These are phyloP conservation scores for Posidonia oceanica DNA, from an alignment of 116 monocot genomes.

Conservation along the genomic window DNA sequence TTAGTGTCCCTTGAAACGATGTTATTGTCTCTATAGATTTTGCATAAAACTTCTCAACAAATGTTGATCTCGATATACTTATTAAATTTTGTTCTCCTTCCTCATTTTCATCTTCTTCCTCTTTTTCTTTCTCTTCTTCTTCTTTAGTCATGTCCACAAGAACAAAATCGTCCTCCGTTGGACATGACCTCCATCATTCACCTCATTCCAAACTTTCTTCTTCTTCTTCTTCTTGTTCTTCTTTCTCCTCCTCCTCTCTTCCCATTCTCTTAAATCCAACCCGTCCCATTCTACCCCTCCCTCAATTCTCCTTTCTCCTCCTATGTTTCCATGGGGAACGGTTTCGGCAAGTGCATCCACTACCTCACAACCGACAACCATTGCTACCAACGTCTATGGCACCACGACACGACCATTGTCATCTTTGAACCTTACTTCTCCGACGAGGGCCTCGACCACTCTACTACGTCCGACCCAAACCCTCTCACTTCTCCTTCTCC, in stretches of 20 bases:
- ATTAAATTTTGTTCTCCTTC: no score
- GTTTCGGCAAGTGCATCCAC: slow-evolving; percentile 19
- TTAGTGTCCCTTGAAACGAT: no score
- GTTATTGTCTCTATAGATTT: no score
- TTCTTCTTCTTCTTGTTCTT: background rate
- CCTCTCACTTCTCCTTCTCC: slow-evolving; percentile 8
- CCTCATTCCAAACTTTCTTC: no score
- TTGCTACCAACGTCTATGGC: slow-evolving; percentile 1
- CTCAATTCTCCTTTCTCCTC: background rate
- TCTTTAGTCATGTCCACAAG: no score
- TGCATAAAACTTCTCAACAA: no score
- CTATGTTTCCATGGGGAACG: slow-evolving; percentile 44
- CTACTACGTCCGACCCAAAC: slow-evolving; percentile 60
- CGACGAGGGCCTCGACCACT: slow-evolving; percentile 78
- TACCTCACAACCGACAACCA: slow-evolving; percentile 10
- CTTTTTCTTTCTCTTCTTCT: no score
- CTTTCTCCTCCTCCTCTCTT: background rate
- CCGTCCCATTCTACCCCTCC: background rate
- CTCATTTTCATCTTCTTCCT: no score
- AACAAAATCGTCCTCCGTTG: no score
- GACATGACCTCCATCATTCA: background rate
- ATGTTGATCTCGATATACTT: no score
- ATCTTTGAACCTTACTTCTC: slow-evolving; percentile 25
- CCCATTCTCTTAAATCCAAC: background rate
- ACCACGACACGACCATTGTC: slow-evolving; percentile 25